Base-by-base conservation (phyloP, 495 filamentous ascomycete species). In the Xylaria nigripes region DNA sequence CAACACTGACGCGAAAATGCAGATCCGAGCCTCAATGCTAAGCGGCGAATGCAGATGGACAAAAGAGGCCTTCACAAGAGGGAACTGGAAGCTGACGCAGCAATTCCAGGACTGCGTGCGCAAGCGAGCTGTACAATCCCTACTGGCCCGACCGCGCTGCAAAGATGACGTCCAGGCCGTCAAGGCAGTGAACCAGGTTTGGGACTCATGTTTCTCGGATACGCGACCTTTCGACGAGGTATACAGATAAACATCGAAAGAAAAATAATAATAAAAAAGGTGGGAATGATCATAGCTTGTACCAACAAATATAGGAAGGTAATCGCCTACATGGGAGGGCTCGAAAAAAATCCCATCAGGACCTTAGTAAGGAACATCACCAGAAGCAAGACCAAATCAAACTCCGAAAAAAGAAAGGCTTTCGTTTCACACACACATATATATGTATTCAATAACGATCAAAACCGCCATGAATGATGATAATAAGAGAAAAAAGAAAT, bases 211-310 rank as follows among this genome's bases (percentile, higher is more conserved):
- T 70, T 97, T 95, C 64, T 72, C 80, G 30, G 93, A 98, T 69
- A 96, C 90, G 3, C 75, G 94, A 57, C 93, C 93, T 9, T 98
- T 98, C 70, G 89, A 96, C 69, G 90, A 95, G 62, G 90, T 98
- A 29, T 98, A 95, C 68, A 82, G 89, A 72, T 98, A 40, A n/a
- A 18, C 3, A n/a, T n/a, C n/a, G n/a, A n/a, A n/a, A 19, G 36
- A 40, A 18, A 18, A 3, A 18, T 18, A 40, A 40, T 40, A 9
- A 40, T 5, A 9, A 21, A 25, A 6, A 22, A n/a, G 27, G 23
- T 4, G 10, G 22, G 22, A 19, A 2, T 48, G 32, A 24, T 19
- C 19, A 12, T 54, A 24, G 18, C 36, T 48, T 54, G 51, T 54
- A 54, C 32, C 43, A 54, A 54, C 45, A 46, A 32, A n/a, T n/a